These are phyloP conservation scores for Oidiodendron maius DNA, from an alignment of 495 filamentous ascomycete species.

Conservation along the genomic window DNA sequence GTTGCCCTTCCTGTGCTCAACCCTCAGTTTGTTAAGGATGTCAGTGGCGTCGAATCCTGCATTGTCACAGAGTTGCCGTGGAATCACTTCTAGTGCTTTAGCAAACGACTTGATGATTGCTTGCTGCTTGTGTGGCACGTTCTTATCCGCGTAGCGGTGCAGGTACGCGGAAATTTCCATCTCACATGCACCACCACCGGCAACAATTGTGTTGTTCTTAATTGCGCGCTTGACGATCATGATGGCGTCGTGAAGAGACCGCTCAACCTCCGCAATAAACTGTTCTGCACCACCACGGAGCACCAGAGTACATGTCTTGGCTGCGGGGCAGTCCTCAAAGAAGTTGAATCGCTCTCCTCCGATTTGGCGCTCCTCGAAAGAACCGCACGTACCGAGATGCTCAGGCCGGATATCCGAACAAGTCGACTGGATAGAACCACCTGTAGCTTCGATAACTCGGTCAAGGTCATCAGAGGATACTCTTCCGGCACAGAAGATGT, in stretches of 20 bases:
- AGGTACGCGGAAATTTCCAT: constrained; percentile 95
- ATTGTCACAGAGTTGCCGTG: constrained; percentile 95
- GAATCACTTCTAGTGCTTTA: constrained; percentile 94
- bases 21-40: constrained; percentile 88
- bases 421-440: constrained; percentile 86
- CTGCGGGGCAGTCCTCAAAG: constrained; percentile 90
- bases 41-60: constrained; percentile 98
- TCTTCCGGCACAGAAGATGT: constrained; percentile 97
- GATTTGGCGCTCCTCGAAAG: constrained; percentile 93
- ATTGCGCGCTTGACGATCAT: constrained; percentile 99
- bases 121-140: constrained; percentile 92
- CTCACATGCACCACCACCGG: constrained; percentile 89
- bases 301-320: constrained; percentile 94
- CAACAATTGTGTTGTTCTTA: constrained; percentile 88
- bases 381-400: constrained; percentile 86
- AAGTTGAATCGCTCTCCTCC: constrained; percentile 97
- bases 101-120: constrained; percentile 96
- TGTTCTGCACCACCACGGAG: constrained; percentile 96
- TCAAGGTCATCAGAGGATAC: constrained; percentile 93
- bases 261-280: constrained; percentile 97
- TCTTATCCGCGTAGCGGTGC: constrained; percentile 84
- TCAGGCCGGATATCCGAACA: constrained; percentile 90
- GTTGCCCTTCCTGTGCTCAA: constrained; percentile 87
- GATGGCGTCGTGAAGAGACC: constrained; percentile 94
- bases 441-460: constrained; percentile 90